Percentiles rank a stretch among this genome's conserved stretches.
phyloP scores from a whole-genome alignment of 768 basidiomycete genomes.

The Boletus rubroflammeus region DNA sequence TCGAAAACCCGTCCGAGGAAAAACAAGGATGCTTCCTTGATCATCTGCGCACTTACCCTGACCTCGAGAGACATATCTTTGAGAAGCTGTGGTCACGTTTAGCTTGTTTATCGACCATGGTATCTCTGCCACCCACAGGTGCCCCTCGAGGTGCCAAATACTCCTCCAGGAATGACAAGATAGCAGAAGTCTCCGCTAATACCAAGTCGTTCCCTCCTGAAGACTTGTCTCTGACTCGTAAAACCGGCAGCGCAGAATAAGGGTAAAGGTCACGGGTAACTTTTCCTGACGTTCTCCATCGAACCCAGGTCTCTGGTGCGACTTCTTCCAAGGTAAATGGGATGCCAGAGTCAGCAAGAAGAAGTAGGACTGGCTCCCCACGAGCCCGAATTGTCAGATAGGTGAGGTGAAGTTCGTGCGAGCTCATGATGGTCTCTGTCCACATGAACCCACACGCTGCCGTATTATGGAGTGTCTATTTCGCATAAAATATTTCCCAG shows the following conservation, averaged over 20 bases:
- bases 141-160: slow-evolving; percentile 12
- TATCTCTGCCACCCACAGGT: slow-evolving; percentile 8
- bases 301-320: slow-evolving; percentile 12
- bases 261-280: slow-evolving; percentile 21
- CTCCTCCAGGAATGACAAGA: slow-evolving; percentile 23
- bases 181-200: slow-evolving; percentile 25
- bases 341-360: slow-evolving; percentile 25
- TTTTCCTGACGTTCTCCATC: slow-evolving; percentile 12
- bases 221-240: slow-evolving; percentile 18
- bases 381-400: slow-evolving; percentile 24
- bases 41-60: slow-evolving; percentile 16
- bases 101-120: not conserved
- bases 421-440: slow-evolving; percentile 9
- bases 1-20: slow-evolving; percentile 12
- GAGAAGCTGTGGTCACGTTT: slow-evolving; percentile 9
- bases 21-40: slow-evolving; percentile 25
- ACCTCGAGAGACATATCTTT: slow-evolving; percentile 18
- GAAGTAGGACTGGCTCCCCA: slow-evolving; percentile 25
- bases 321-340: slow-evolving; percentile 22
- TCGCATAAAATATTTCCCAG: not conserved
- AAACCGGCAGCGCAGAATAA: slow-evolving; percentile 23
- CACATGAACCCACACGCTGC: not conserved
- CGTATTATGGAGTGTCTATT: not conserved
- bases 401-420: slow-evolving; percentile 17
- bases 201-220: slow-evolving; percentile 11